These are phyloP conservation scores for Umbelopsis sp. DNA, from an alignment of 192 early-diverging fungal genomes.

Conservation along the genomic window DNA sequence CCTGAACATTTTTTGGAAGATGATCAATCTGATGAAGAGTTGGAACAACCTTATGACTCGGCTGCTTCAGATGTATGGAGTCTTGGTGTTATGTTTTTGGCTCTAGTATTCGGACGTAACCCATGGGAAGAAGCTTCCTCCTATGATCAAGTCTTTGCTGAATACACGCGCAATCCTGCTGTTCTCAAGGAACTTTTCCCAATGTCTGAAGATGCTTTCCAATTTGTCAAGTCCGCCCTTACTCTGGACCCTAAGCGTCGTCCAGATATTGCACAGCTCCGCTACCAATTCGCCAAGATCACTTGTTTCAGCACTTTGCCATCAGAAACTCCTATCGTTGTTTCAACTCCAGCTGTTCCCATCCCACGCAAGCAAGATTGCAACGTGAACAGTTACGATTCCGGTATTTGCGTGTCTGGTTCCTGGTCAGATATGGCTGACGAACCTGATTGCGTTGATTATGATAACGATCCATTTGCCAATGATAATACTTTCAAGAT, in stretches of 20 bases:
- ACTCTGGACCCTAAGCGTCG: slow-evolving; percentile 48
- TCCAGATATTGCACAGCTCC: slow-evolving; percentile 31
- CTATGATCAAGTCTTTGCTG: slow-evolving; percentile 48
- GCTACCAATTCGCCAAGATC: slow-evolving; percentile 15
- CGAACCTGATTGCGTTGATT: slow-evolving; percentile 10
- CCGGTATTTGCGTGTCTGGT: slow-evolving; percentile 12
- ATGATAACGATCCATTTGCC: slow-evolving; percentile 11
- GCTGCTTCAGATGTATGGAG: slow-evolving; percentile 79
- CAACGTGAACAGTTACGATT: slow-evolving; percentile 18
- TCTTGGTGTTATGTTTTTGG: slow-evolving; percentile 78
- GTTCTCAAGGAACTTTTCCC: slow-evolving; percentile 52
- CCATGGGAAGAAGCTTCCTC: slow-evolving; percentile 69
- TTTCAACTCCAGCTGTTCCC: slow-evolving; percentile 23
- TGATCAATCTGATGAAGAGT: slow-evolving; percentile 25
- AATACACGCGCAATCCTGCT: slow-evolving; percentile 45
- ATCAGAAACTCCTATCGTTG: slow-evolving; percentile 1
- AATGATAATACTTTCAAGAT: slow-evolving; percentile 4
- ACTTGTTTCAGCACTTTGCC: slow-evolving; percentile 1
- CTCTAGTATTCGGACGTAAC: slow-evolving; percentile 76
- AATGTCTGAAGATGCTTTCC: slow-evolving; percentile 37
- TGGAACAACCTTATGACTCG: slow-evolving; percentile 43
- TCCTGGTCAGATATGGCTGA: slow-evolving; percentile 28
- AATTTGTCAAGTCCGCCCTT: slow-evolving; percentile 46
- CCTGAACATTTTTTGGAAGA: slow-evolving; percentile 63
- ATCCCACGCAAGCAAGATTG: slow-evolving; percentile 7